Evolutionary conservation across 208 protist genomes (phyloP).

Genomic region (Baffinella frigidus): DNA sequence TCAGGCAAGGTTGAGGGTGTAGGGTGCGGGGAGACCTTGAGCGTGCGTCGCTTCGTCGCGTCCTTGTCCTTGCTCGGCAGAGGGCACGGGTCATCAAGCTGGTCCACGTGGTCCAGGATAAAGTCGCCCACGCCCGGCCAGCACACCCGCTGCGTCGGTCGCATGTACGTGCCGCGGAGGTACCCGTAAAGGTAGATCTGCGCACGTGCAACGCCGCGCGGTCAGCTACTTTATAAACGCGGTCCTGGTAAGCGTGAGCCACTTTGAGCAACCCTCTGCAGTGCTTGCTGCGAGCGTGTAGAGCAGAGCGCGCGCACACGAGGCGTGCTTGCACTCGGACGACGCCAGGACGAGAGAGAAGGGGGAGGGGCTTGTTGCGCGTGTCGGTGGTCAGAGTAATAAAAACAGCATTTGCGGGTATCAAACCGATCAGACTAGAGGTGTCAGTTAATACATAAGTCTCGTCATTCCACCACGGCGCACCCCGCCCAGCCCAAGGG

Average conservation of each 20-base stretch:
- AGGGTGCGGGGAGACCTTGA: background rate
- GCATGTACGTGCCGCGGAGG: conserved; percentile 1
- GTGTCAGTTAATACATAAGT: background rate
- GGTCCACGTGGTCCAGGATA: conserved; percentile 78
- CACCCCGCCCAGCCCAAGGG: no score
- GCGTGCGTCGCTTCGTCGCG: conserved; percentile 77
- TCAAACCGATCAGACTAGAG: background rate
- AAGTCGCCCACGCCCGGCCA: conserved; percentile 96
- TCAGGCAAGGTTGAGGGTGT: no score
- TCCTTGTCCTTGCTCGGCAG: conserved; percentile 73
- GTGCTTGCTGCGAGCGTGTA: background rate
- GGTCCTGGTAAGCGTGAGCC: no score
- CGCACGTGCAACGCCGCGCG: no score
- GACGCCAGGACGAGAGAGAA: no score
- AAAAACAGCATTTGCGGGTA: background rate
- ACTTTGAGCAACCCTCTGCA: no score
- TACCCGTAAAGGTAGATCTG: no score
- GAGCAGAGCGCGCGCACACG: background rate
- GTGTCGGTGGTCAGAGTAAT: background rate
- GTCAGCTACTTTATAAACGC: no score
- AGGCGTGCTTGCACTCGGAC: no score
- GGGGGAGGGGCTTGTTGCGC: background rate
- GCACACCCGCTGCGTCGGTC: conserved; percentile 80
- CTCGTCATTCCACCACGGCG: background rate
- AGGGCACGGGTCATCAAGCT: conserved; percentile 92